Conservation (phyloP, 139 green algal species). For the Zygnema cylindricum region DNA sequence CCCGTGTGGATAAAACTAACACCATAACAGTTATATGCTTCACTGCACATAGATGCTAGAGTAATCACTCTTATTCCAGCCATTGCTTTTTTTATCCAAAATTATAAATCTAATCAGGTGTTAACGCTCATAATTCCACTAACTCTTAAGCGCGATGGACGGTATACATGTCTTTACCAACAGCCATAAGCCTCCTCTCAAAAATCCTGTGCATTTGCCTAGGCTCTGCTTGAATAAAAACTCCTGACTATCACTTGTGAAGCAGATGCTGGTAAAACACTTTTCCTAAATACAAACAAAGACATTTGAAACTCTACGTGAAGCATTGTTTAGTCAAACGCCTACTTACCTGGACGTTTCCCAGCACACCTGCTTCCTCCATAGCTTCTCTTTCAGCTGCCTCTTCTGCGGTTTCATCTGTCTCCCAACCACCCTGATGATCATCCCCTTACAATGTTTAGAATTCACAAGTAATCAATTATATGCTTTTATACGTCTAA, state of each 20-base stretch:
- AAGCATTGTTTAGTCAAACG: slow-evolving; percentile 6
- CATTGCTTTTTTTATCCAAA: too few species aligned
- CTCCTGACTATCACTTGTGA: too few species aligned
- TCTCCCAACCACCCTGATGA: slow-evolving; percentile 90
- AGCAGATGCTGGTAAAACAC: too few species aligned
- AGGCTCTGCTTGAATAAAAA: too few species aligned
- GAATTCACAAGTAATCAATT: background rate
- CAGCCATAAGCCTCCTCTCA: background rate
- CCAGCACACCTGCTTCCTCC: slow-evolving; percentile 89
- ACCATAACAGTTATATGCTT: too few species aligned
- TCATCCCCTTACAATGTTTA: background rate
- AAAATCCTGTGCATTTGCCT: too few species aligned
- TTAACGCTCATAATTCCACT: background rate
- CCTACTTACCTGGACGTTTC: slow-evolving; percentile 73
- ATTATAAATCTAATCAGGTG: background rate
- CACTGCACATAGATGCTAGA: too few species aligned
- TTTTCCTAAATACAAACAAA: background rate
- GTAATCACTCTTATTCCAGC: too few species aligned
- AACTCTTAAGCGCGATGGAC: background rate
- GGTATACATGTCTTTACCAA: background rate
- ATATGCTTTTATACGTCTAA: background rate
- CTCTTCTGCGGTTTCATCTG: slow-evolving; percentile 83
- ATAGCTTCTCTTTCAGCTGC: slow-evolving; percentile 86
- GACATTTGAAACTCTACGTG: background rate
- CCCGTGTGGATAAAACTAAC: background rate